Base-by-base conservation (phyloP, 2,329 filamentous ascomycete genomes). In the Tolypocladium inflatum region DNA sequence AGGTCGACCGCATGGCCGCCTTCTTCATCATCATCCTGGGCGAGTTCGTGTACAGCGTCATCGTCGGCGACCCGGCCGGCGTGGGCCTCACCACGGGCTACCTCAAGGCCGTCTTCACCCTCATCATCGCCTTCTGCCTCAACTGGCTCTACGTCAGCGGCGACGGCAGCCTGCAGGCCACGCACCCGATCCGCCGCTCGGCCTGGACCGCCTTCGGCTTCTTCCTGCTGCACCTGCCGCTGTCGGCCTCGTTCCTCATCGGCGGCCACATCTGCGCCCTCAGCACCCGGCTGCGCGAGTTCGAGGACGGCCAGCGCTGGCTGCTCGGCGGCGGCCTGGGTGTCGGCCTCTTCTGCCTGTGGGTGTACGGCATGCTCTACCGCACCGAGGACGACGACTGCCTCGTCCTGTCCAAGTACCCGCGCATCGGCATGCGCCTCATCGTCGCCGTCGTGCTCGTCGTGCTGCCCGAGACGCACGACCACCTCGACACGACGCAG, bases 21-120 rank as follows among this genome's bases (percentile, higher is more conserved):
- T 80, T 80, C 60, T 79, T 76, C 64, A 80, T 80, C 60, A 79
- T 80, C 57, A 77, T 77, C n/a, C 72, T 80, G 0, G 78, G 76
- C 55, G 78, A 80, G 60, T 80, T 79, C 60, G 68, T 79, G 19
- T 79, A 78, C 59, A 72, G 73, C 58, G 76, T 79, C 53, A 70
- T 80, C 42, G 76, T 79, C 13, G 76, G 75, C 4, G 73, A 74
- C 35, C 75, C 76, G 50, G 75, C 77, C 1, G 77, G 74, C 9
- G 67, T 74, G 17, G 77, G 77, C 0, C 66, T 79, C 50, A 78
- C 76, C 30, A 55, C 70, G 1, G 70, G 74, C 4, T 74, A 78
- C 55, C 67, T 71, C 11, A 76, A 76, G 55, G 77, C 77, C 4
- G 70, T 77, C n/a, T 79, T 76, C 66, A 78, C 76, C 1, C 68